These are phyloP conservation scores for Calonectria pauciramosa DNA, from an alignment of 2,329 filamentous ascomycete genomes.

Conservation along the genomic window DNA sequence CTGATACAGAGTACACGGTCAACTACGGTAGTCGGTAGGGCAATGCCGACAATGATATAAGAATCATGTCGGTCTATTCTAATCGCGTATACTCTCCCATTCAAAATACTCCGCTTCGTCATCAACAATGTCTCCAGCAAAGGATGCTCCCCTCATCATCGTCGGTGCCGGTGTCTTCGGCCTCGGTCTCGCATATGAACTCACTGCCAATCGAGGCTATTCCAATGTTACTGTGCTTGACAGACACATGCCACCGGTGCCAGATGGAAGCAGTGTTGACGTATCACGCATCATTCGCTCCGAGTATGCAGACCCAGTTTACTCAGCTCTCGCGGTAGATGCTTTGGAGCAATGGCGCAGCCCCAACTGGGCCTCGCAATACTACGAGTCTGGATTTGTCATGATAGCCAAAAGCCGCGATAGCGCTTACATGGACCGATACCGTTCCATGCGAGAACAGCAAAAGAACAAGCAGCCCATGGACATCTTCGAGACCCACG, in stretches of 20 bases:
- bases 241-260: slow-evolving; percentile 48
- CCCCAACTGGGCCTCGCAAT: slow-evolving; percentile 35
- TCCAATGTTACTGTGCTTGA: slow-evolving; percentile 62
- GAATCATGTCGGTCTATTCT: neutral
- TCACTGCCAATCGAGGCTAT: slow-evolving; percentile 55
- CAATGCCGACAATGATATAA: neutral
- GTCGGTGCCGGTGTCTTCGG: slow-evolving; percentile 63
- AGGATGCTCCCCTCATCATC: slow-evolving; percentile 35
- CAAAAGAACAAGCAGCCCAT: slow-evolving; percentile 24
- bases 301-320: slow-evolving; percentile 76
- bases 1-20: neutral
- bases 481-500: slow-evolving; percentile 24
- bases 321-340: slow-evolving; percentile 67
- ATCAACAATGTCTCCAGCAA: slow-evolving; percentile 5
- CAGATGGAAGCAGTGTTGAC: slow-evolving; percentile 54
- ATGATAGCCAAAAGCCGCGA: slow-evolving; percentile 36
- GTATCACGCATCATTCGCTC: slow-evolving; percentile 54
- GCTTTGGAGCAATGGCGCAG: slow-evolving; percentile 41
- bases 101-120: too few relatives aligned
- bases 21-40: neutral
- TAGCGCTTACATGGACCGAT: slow-evolving; percentile 18
- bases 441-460: slow-evolving; percentile 11
- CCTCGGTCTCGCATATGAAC: slow-evolving; percentile 61
- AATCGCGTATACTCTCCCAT: neutral
- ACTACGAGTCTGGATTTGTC: slow-evolving; percentile 45